Evolutionary conservation across 2,329 filamentous ascomycete species (phyloP).

Genomic region (Epichloe sibirici): DNA sequence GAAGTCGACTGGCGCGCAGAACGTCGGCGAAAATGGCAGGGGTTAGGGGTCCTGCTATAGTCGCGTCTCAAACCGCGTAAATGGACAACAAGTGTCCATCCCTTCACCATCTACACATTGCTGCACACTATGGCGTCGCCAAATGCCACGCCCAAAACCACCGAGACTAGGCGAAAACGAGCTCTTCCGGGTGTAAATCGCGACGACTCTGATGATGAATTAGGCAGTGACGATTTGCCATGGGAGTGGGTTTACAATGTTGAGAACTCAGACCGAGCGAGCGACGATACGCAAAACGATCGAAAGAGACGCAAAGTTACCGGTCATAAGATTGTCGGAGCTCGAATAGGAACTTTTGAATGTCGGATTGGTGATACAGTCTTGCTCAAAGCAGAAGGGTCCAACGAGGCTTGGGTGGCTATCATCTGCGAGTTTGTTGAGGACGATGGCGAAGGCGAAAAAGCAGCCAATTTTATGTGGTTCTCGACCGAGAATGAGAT

Average conservation of each 20-base stretch:
- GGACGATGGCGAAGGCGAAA: conserved; percentile 51
- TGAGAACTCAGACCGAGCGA: conserved; percentile 18
- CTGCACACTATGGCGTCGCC: conserved; percentile 14
- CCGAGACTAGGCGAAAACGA: conserved; percentile 12
- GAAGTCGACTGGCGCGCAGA: background rate
- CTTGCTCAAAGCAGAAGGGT: conserved; percentile 75
- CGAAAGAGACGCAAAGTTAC: conserved; percentile 24
- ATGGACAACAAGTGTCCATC: background rate
- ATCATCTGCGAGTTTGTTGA: conserved; percentile 75
- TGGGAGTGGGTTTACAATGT: conserved; percentile 68
- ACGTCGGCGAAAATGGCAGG: background rate
- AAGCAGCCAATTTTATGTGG: conserved; percentile 87
- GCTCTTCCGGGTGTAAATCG: conserved; percentile 43
- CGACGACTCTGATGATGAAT: conserved; percentile 82
- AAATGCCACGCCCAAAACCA: conserved; percentile 8
- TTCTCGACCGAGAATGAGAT: conserved; percentile 89
- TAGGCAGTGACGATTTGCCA: conserved; percentile 56
- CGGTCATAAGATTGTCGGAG: conserved; percentile 56
- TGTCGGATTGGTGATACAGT: conserved; percentile 75
- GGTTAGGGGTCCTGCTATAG: conserved; percentile 1
- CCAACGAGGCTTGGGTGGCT: conserved; percentile 83
- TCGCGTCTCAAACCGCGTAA: conserved; percentile 22
- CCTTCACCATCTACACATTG: conserved; percentile 1
- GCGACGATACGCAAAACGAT: conserved; percentile 17
- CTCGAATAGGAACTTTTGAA: conserved; percentile 68